A percentile compares a stretch with the other conserved stretches of the same genome.
Evolutionary conservation across 495 filamentous ascomycete genomes (phyloP).

Genomic region (Annulohypoxylon maeteangense): DNA sequence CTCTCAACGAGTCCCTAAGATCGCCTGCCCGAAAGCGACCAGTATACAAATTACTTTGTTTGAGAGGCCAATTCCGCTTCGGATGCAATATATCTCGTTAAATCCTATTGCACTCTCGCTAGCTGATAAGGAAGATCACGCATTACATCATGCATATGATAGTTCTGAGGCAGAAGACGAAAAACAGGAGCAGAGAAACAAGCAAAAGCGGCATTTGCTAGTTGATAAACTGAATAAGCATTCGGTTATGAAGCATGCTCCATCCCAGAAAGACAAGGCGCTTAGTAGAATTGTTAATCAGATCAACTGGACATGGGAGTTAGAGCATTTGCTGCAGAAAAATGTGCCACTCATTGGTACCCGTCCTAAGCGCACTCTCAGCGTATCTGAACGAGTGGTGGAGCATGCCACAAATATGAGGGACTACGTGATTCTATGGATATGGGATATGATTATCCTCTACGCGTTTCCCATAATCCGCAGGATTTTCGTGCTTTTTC

Average conservation of each 20-base stretch:
- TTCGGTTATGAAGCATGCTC: constrained; percentile 77
- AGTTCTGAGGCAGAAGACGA: constrained; percentile 72
- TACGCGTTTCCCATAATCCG: constrained; percentile 85
- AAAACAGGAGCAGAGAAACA: constrained; percentile 64
- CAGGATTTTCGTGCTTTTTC: constrained; percentile 74
- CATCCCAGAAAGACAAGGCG: constrained; percentile 83
- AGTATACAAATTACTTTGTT: constrained; percentile 90
- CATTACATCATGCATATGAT: constrained; percentile 46
- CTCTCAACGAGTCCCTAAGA: constrained; percentile 68
- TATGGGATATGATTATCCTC: constrained; percentile 76
- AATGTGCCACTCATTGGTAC: constrained; percentile 85
- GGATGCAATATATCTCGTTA: constrained; percentile 97
- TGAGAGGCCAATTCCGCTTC: constrained; percentile 81
- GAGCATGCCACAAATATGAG: constrained; percentile 89
- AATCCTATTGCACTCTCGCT: constrained; percentile 88
- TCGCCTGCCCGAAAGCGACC: constrained; percentile 73
- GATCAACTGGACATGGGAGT: constrained; percentile 94
- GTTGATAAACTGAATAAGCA: constrained; percentile 93
- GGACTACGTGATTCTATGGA: constrained; percentile 73
- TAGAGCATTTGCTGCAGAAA: constrained; percentile 82
- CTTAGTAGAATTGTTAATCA: constrained; percentile 89
- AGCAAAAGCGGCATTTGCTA: constrained; percentile 66
- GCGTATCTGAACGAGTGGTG: constrained; percentile 93
- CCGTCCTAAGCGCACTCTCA: constrained; percentile 83
- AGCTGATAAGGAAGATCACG: constrained; percentile 71